phyloP scores from a whole-genome alignment of 495 filamentous ascomycete genomes.

The Clavariopsis aquatica region DNA sequence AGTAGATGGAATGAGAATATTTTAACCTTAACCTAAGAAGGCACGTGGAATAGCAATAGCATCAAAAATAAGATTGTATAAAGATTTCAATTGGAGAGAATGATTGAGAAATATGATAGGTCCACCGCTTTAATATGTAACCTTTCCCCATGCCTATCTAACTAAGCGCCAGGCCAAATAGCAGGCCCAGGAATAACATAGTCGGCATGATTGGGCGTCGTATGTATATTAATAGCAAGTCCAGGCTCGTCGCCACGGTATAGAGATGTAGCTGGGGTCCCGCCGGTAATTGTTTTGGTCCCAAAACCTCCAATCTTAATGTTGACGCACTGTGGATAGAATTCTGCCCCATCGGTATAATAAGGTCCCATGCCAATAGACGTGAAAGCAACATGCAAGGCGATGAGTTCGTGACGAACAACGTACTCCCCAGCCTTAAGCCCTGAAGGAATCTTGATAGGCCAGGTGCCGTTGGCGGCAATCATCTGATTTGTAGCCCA shows the following conservation, averaged over 20 bases:
- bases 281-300: slow-evolving; percentile 42
- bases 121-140: too few species aligned
- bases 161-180: slow-evolving; percentile 6
- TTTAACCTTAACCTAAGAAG: too few species aligned
- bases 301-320: slow-evolving; percentile 68
- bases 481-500: slow-evolving; percentile 71
- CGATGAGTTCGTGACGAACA: slow-evolving; percentile 78
- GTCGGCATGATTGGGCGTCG: slow-evolving; percentile 2
- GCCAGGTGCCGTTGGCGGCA: slow-evolving; percentile 66
- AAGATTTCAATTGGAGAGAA: too few species aligned
- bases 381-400: slow-evolving; percentile 62
- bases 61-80: too few species aligned
- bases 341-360: slow-evolving; percentile 63
- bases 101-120: too few species aligned
- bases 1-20: too few species aligned
- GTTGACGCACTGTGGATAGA: slow-evolving; percentile 79
- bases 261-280: not conserved
- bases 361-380: slow-evolving; percentile 27
- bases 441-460: slow-evolving; percentile 64
- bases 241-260: slow-evolving; percentile 20
- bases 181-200: slow-evolving; percentile 17
- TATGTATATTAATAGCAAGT: slow-evolving; percentile 11
- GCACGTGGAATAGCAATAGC: too few species aligned
- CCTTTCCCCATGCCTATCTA: too few species aligned
- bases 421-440: slow-evolving; percentile 73